Evolutionary conservation across 768 basidiomycete genomes (phyloP).

Genomic region (Gymnopilus junonius): DNA sequence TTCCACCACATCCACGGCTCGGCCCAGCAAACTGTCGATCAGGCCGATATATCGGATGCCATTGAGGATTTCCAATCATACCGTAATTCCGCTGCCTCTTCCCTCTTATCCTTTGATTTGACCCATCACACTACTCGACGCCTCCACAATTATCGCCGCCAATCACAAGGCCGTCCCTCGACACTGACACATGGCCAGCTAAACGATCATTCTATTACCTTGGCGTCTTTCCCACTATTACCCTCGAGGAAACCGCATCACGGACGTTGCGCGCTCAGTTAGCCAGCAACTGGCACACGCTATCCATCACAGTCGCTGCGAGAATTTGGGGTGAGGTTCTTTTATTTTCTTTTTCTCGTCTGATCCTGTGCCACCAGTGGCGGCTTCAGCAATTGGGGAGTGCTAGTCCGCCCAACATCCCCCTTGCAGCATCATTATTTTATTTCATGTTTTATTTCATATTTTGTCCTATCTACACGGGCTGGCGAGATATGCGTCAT

Average conservation of each 20-base stretch:
- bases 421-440: too few species aligned
- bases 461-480: too few species aligned
- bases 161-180: background rate
- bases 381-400: too few species aligned
- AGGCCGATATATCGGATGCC: too few species aligned
- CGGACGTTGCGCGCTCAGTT: background rate
- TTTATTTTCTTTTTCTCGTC: too few species aligned
- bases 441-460: too few species aligned
- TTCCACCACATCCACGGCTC: too few species aligned
- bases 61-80: background rate
- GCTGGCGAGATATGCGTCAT: too few species aligned
- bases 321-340: background rate
- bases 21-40: too few species aligned
- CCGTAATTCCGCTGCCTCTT: background rate
- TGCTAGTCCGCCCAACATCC: too few species aligned
- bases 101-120: background rate
- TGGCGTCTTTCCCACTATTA: background rate
- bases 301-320: background rate
- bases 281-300: background rate
- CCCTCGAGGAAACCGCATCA: background rate
- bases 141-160: background rate
- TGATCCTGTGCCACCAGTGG: too few species aligned
- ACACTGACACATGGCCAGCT: conserved; percentile 2
- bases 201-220: conserved; percentile 4
- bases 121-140: too few species aligned